Percentiles rank a stretch among this genome's conserved stretches.
These are phyloP conservation scores for Penicillium sp. DNA, from an alignment of 2,329 filamentous ascomycete species.

Conservation along the genomic window DNA sequence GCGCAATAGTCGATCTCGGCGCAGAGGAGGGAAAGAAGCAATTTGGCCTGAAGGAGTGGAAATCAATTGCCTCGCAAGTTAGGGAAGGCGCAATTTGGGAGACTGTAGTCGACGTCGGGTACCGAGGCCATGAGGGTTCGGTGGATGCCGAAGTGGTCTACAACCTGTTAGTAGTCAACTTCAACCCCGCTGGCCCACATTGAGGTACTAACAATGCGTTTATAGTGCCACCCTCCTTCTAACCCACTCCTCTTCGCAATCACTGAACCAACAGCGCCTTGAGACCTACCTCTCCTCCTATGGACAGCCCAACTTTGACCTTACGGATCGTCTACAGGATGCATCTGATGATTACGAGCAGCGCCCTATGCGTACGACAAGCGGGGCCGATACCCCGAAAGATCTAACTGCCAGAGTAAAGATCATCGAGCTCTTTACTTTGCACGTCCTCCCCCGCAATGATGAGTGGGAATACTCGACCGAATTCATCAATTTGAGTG, in stretches of 20 bases:
- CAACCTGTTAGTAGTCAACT: slow-evolving; percentile 44
- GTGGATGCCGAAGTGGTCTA: slow-evolving; percentile 89
- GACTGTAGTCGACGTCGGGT: slow-evolving; percentile 81
- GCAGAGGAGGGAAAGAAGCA: slow-evolving; percentile 84
- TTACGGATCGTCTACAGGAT: slow-evolving; percentile 59
- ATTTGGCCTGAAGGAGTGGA: slow-evolving; percentile 85
- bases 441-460: slow-evolving; percentile 91
- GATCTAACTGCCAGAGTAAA: slow-evolving; percentile 83
- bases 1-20: slow-evolving; percentile 84
- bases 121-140: slow-evolving; percentile 81
- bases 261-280: slow-evolving; percentile 78
- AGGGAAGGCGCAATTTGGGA: slow-evolving; percentile 93
- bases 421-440: slow-evolving; percentile 89
- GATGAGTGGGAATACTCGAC: slow-evolving; percentile 94
- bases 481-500: slow-evolving; percentile 82
- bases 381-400: slow-evolving; percentile 75
- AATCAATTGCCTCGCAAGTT: slow-evolving; percentile 75
- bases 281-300: slow-evolving; percentile 84
- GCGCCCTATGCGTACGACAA: slow-evolving; percentile 41
- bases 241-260: slow-evolving; percentile 82
- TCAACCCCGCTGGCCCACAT: background rate
- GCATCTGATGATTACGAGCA: slow-evolving; percentile 31
- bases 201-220: slow-evolving; percentile 5
- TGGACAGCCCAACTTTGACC: slow-evolving; percentile 68
- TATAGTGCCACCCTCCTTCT: slow-evolving; percentile 84